A percentile compares a stretch with the other conserved stretches of the same genome.
phyloP scores from a whole-genome alignment of 1,284 basidiomycete species.

The Naganishia cerealis region DNA sequence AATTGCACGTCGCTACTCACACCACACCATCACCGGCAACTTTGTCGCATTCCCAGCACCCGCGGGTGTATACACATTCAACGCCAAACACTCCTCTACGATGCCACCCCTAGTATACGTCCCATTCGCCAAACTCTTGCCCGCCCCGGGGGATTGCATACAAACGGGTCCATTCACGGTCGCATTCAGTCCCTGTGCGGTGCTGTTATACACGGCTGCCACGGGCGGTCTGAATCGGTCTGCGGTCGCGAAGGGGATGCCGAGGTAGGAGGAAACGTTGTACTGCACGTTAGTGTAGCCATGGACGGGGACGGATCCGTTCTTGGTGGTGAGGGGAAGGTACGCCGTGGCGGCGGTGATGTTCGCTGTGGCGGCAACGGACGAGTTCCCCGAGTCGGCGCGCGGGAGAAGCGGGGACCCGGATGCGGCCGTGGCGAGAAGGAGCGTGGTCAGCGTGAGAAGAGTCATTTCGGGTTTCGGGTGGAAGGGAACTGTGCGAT shows the following conservation, averaged over 20 bases:
- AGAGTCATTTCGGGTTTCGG: no score
- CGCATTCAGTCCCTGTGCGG: conserved; percentile 36
- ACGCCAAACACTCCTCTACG: conserved; percentile 54
- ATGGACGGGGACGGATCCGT: background rate
- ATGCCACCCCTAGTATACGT: conserved; percentile 30
- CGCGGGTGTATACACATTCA: conserved; percentile 50
- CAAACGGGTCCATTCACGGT: conserved; percentile 42
- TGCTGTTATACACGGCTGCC: conserved; percentile 36
- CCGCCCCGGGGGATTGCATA: conserved; percentile 41
- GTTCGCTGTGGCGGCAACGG: background rate
- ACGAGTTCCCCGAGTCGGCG: no score
- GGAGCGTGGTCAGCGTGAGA: no score
- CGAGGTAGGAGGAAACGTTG: conserved; percentile 54
- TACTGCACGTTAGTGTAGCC: conserved; percentile 18
- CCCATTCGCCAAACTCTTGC: conserved; percentile 13
- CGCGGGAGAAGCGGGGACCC: no score
- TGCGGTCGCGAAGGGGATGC: conserved; percentile 65
- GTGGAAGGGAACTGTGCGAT: no score
- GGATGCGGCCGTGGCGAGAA: no score
- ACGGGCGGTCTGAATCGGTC: conserved; percentile 54
- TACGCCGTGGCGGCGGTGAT: conserved; percentile 8
- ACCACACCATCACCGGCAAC: conserved; percentile 52
- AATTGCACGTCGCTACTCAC: conserved; percentile 21
- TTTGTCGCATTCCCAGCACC: conserved; percentile 34
- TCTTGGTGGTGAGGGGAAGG: background rate